Base-by-base conservation (phyloP, 2,329 filamentous ascomycete species). In the Colletotrichum brevisporum region DNA sequence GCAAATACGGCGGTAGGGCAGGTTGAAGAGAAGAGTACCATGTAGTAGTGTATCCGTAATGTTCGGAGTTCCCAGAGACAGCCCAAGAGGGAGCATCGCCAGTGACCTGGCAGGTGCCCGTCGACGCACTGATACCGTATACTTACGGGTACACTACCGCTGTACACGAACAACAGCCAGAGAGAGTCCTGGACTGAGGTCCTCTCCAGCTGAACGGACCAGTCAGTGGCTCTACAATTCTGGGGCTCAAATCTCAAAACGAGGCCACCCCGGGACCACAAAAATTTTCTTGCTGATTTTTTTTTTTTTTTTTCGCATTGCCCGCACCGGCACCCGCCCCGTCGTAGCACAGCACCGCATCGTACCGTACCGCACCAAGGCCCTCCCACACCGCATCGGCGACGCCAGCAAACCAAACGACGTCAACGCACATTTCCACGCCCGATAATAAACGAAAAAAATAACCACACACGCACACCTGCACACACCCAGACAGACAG, bases 201-300 rank as follows among this genome's bases (percentile, higher is more conserved):
- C 24, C 47, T 54, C 48, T 31, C 58, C 48, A 43, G 54, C 26
- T 54, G 26, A 26, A 48, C 52, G 52, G 52, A 48, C 60, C 60
- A 63, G 60, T 63, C 60, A 31, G 16, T 18, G 43, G 60, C 43
- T n/a, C 31, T 56, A 27, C 41, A 63, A 41, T 55, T 63, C 60
- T 56, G 60, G 60, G 59, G 43, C 60, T 15, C 51, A 56, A 47
- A 56, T 63, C 27, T 62, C 59, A 63, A 69, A 69, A 69, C 66
- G 66, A 69, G 66, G 66, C 66, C 66, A 65, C 66, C 66, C 63
- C 55, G 55, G 66, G 60, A 43, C 66, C 62, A 69, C 66, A 69
- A 69, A 69, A 66, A 36, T 47, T 66, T 69, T 60, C 61, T 48
- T 53, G n/a, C 47, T 48, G 27, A 13, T 53, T 58, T 58, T 59